Evolutionary conservation across 73 alveolate species (phyloP), one percentile per base, ranked within the genome.

Genomic region (Uronychia binucleata): DNA sequence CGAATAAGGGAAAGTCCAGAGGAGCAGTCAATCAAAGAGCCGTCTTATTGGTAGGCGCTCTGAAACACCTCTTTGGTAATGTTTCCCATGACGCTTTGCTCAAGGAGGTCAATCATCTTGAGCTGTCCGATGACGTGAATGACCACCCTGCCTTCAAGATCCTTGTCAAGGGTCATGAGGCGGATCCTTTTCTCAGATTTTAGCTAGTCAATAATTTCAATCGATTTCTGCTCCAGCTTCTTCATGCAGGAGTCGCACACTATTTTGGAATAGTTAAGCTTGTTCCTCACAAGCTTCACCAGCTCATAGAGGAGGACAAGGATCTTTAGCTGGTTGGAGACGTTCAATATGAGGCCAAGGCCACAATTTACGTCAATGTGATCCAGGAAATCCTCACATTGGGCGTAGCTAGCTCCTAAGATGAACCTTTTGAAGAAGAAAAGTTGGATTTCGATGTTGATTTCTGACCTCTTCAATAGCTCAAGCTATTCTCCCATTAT

Each of bases 31-130:
- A 46, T 11, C n/a, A 46, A 46, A 19, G 19, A 46, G 67, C 67
- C 67, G 19, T 46, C 67, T 19, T 46, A 46, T 46, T 46, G 67
- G 67, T 46, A 46, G 67, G 67, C 67, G 67, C 67, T 46, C 67
- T 46, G 67, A 46, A 46, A 46, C 5, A 46, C 19, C 5, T 46
- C 67, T 11, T 46, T 46, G 67, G 67, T 46, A 19, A 46, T 46
- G 19, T 46, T 46, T 19, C 67, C 67, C 67, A 46, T 46, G 19
- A 46, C 67, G 19, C 67, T 46, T 19, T 11, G 19, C 19, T 46
- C 67, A 19, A 46, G 67, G n/a, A 46, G 67, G 19, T 46, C 19
- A 19, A 46, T 46, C 67, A 46, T 46, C 67, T 46, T 19, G 19
- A 46, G 67, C n/a, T 46, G 19, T 46, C 67, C 67, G 19, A 46